These are phyloP conservation scores for Ochromonas danica DNA, from an alignment of 108 stramenopile species.

Conservation along the genomic window DNA sequence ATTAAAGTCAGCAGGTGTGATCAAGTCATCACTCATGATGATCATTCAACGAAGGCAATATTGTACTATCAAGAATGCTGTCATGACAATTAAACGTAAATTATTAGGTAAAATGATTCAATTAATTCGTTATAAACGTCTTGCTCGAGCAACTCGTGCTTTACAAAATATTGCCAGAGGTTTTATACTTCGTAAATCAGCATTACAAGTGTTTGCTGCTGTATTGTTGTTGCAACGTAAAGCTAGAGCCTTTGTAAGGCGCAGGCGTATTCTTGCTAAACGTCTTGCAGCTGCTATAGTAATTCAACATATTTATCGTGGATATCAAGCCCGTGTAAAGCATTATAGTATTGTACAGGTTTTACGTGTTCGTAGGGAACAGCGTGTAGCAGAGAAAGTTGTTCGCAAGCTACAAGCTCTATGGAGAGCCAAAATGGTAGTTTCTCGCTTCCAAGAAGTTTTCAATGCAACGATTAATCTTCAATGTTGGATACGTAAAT, in stretches of 20 bases:
- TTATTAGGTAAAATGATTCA: constrained; percentile 28
- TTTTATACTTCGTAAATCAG: neutral
- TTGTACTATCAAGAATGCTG: neutral
- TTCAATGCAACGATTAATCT: neutral
- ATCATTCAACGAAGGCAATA: neutral
- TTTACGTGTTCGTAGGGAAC: neutral
- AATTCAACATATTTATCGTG: constrained; percentile 21
- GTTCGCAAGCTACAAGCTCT: constrained; percentile 19
- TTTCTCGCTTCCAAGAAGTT: constrained; percentile 12
- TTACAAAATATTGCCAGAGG: constrained; percentile 22
- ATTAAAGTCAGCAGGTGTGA: neutral
- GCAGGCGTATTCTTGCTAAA: neutral
- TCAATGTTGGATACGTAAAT: neutral
- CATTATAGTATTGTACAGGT: neutral
- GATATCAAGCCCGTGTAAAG: neutral
- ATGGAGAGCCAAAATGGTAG: constrained; percentile 1
- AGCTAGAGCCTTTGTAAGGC: neutral
- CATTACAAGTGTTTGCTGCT: neutral
- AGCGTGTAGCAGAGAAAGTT: constrained; percentile 4
- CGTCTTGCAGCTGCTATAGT: neutral
- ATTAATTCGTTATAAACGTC: constrained; percentile 22
- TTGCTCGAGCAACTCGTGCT: neutral
- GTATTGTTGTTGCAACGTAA: neutral
- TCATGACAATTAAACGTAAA: neutral
- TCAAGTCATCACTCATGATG: neutral